Evolutionary conservation across 129 eudicot species (phyloP), one percentile per base, ranked within the genome.

Genomic region (Scalesia atractyloides): DNA sequence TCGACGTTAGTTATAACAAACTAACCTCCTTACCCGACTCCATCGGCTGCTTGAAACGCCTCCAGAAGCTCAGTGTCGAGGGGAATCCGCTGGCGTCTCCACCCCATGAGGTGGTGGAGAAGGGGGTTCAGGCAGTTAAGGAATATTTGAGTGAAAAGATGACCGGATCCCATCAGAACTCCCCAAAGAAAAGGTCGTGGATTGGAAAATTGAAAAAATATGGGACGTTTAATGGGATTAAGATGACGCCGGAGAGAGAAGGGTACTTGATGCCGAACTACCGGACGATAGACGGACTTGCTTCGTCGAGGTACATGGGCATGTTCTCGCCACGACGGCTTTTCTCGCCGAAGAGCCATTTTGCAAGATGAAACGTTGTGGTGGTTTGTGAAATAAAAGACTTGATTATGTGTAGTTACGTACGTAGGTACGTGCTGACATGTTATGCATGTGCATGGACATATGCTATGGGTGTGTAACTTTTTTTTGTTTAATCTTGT

Each of bases 1-100:
- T 92, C 2, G 98, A 92, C 84, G 80, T 92, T 6, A 92, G 98
- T 79, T 92, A 92, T 81, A 92, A 92, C 84, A 89, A 68, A 18
- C 77, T 92, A 62, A 51, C 88, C n/a, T 13, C 76, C 1, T 70
- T 92, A 11, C 98, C 98, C 0, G 86, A 86, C 22, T 92, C 98
- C 33, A 60, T 92, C 0, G 96, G 96, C 14, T 89, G 98, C 70
- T 76, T 92, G 4, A 83, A 83, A 63, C 64, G 53, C 80, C 85
- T 92, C 24, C 86, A 78, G 56, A 92, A 85, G 88, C 96, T 92
- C 19, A 69, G 86, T 19, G 91, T 92, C 0, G 96, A 89, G 24
- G 98, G 98, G 13, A 92, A 92, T 52, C 98, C 96, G 0, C 65
- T 92, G 39, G 88, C 83, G 22, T 83, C 85, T 1, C 98, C 98